A percentile compares a stretch with the other conserved stretches of the same genome.
phyloP scores from a whole-genome alignment of 2,329 filamentous ascomycete genomes.

The Alternaria sp. region DNA sequence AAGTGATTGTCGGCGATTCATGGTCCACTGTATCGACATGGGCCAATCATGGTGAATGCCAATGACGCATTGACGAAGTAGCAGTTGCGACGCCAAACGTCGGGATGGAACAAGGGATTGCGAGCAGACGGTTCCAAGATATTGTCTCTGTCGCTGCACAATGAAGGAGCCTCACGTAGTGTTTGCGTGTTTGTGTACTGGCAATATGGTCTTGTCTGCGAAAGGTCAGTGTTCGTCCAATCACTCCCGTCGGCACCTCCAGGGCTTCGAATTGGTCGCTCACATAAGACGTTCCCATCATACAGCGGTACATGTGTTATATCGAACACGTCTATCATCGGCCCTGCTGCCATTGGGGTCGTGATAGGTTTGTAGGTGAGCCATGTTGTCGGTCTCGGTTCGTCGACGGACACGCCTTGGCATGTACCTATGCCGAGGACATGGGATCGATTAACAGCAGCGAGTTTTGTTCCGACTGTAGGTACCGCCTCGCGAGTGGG shows the following conservation, averaged over 20 bases:
- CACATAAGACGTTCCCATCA: neutral
- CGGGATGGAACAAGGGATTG: neutral
- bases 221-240: neutral
- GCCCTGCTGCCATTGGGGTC: slow-evolving; percentile 41
- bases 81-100: neutral
- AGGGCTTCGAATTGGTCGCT: neutral
- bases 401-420: slow-evolving; percentile 22
- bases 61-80: neutral
- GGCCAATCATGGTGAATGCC: neutral
- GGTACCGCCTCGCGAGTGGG: slow-evolving; percentile 16
- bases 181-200: slow-evolving; percentile 7
- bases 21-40: neutral
- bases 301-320: slow-evolving; percentile 36
- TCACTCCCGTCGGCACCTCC: neutral
- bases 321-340: slow-evolving; percentile 40
- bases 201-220: neutral
- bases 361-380: slow-evolving; percentile 31
- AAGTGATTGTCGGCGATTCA: neutral
- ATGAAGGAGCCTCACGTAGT: neutral
- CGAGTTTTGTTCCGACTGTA: slow-evolving; percentile 27
- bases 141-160: neutral
- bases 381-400: slow-evolving; percentile 39
- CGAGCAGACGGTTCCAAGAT: neutral
- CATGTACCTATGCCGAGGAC: slow-evolving; percentile 31
- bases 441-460: slow-evolving; percentile 32